phyloP scores from a whole-genome alignment of 1,139 yeast genomes.

The Geotrichum macrosporum region DNA sequence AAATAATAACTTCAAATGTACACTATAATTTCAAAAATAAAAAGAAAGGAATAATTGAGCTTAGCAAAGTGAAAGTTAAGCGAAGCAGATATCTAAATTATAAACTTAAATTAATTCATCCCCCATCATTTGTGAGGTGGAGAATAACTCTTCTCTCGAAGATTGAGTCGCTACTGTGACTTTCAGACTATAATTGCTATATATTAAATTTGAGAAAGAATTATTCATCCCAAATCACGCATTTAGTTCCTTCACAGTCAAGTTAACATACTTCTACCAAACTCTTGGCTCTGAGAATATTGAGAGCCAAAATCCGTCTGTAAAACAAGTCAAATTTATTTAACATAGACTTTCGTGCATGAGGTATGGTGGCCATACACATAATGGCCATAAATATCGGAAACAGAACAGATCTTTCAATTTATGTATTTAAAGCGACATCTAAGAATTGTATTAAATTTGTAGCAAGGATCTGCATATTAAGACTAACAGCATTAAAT shows the following conservation, averaged over 20 bases:
- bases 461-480: conserved; percentile 55
- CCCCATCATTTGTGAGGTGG: too few relatives aligned
- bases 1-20: too few relatives aligned
- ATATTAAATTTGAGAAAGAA: too few relatives aligned
- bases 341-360: conserved; percentile 47
- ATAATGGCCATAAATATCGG: conserved; percentile 76
- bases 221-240: conserved; percentile 69
- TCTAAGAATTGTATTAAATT: conserved; percentile 58
- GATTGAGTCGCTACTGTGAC: too few relatives aligned
- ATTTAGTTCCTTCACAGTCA: conserved; percentile 46
- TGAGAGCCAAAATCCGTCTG: conserved; percentile 62
- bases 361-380: conserved; percentile 51
- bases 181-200: too few relatives aligned
- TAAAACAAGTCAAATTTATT: conserved; percentile 53
- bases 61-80: too few relatives aligned
- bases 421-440: conserved; percentile 58
- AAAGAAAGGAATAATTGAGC: too few relatives aligned
- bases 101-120: conserved; percentile 56
- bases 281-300: conserved; percentile 55
- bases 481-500: conserved; percentile 59
- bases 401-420: conserved; percentile 68
- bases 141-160: too few relatives aligned
- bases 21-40: too few relatives aligned
- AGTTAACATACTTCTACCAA: conserved; percentile 56
- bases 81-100: conserved; percentile 79